Conservation (phyloP, 1,284 basidiomycete genomes). For the Kwoniella shivajii region DNA sequence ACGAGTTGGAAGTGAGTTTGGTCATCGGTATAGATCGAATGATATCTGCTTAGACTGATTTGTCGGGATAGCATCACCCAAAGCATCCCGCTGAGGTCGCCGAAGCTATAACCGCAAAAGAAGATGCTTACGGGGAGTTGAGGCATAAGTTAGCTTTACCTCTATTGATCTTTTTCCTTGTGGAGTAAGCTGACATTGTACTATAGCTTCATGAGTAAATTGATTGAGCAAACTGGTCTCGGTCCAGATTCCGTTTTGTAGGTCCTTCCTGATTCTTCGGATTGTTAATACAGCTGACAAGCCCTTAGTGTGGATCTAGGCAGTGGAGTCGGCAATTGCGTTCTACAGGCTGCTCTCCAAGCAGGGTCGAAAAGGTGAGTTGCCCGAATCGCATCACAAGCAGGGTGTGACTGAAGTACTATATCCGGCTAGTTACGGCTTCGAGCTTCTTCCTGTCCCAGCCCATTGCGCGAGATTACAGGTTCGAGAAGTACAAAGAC, state of each 20-base stretch:
- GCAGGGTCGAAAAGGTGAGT: constrained; percentile 52
- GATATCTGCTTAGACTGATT: background rate
- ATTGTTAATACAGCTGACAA: constrained; percentile 34
- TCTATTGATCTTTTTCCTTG: background rate
- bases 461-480: constrained; percentile 57
- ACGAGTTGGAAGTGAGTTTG: constrained; percentile 51
- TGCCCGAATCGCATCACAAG: background rate
- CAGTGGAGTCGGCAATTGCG: constrained; percentile 61
- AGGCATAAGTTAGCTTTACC: constrained; percentile 38
- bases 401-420: background rate
- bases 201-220: constrained; percentile 48
- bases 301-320: constrained; percentile 58
- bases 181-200: background rate
- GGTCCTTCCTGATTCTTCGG: constrained; percentile 7
- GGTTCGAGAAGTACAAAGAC: constrained; percentile 55
- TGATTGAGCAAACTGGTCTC: constrained; percentile 49
- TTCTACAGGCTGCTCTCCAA: constrained; percentile 60
- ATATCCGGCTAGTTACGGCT: constrained; percentile 52
- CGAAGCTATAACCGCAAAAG: constrained; percentile 44
- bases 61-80: constrained; percentile 47
- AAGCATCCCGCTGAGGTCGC: constrained; percentile 50
- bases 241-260: constrained; percentile 47
- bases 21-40: background rate
- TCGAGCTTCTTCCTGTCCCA: constrained; percentile 59
- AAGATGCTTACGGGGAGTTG: constrained; percentile 53